Evolutionary conservation across 2,329 filamentous ascomycete genomes (phyloP).

Genomic region (Venturia asperata): DNA sequence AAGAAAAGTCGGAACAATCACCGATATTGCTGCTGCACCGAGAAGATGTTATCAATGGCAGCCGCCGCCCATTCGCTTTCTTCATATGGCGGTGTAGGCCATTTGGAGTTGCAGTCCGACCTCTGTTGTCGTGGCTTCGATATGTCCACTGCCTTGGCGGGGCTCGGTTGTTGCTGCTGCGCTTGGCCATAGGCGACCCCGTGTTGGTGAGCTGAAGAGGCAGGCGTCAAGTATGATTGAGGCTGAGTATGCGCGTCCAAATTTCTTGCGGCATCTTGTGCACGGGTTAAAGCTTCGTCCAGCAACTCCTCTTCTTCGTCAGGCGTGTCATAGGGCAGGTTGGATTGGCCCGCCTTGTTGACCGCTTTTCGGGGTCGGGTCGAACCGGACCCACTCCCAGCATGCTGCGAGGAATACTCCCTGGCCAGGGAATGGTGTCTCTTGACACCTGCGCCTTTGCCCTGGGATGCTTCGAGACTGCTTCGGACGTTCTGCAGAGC

Average conservation of each 20-base stretch:
- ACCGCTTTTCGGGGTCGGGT: conserved; percentile 13
- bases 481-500: conserved; percentile 54
- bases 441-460: conserved; percentile 38
- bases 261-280: conserved; percentile 65
- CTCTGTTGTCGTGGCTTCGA: conserved; percentile 50
- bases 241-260: conserved; percentile 47
- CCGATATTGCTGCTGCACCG: conserved; percentile 9
- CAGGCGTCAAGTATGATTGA: conserved; percentile 56
- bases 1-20: background rate
- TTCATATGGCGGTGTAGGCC: conserved; percentile 93
- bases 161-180: conserved; percentile 45
- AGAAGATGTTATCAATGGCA: conserved; percentile 51
- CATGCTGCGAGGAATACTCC: conserved; percentile 28
- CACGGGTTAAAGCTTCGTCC: conserved; percentile 77
- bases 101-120: conserved; percentile 57
- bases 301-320: conserved; percentile 95
- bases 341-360: conserved; percentile 57
- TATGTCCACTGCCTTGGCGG: conserved; percentile 65
- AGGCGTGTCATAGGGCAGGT: conserved; percentile 84
- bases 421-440: conserved; percentile 39
- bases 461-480: conserved; percentile 43
- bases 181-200: conserved; percentile 64
- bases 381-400: background rate
- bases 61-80: conserved; percentile 86
- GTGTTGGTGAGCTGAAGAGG: conserved; percentile 76